Base-by-base conservation (phyloP, 768 basidiomycete genomes). In the Brasilioporus rufonigricans region DNA sequence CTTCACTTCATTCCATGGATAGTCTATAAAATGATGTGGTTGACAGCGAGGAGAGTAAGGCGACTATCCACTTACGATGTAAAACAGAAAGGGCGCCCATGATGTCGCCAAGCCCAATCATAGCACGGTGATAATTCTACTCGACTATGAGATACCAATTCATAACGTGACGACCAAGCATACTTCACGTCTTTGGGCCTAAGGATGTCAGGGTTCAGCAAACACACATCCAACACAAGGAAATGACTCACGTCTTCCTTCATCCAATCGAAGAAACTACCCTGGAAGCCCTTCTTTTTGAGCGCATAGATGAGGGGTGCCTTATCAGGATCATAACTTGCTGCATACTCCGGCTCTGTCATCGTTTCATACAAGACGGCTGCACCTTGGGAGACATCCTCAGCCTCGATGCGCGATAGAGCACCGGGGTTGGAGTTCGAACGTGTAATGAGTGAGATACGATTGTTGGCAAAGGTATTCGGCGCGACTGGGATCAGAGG, bases 391-490 rank as follows among this genome's bases (percentile, higher is more conserved):
- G 56, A 45, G 13, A 53, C 44, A 47, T 66, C 58, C 24, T 58
- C 57, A 2, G 52, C 27, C 10, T 50, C 31, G 18, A 58, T 33
- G 11, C 52, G 53, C 0, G 53, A 48, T 10, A 64, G 50, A 14
- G 48, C 61, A 5, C 58, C 59, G 0, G 54, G 13, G 27, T 53
- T 39, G 21, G 49, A 63, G 29, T 9, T 48, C 12, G 64, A 61
- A 39, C 53, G 58, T 9, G 68, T 61, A 1, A 66, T 44, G 10
- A 70, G 61, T 3, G 72, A 73, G 26, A 72, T 59, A n/a, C 69
- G 72, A 41, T 68, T 73, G 49, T 73, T 73, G 12, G 70, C 65
- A 55, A 70, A 73, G 0, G 52, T 52, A 18, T 71, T 62, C 10
- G 60, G 59, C 10, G 58, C 48, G 8, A 73, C 71, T 68, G 16